A percentile compares a stretch with the other conserved stretches of the same genome.
Evolutionary conservation across 495 filamentous ascomycete genomes (phyloP).

Genomic region (Lophium mytilinum): DNA sequence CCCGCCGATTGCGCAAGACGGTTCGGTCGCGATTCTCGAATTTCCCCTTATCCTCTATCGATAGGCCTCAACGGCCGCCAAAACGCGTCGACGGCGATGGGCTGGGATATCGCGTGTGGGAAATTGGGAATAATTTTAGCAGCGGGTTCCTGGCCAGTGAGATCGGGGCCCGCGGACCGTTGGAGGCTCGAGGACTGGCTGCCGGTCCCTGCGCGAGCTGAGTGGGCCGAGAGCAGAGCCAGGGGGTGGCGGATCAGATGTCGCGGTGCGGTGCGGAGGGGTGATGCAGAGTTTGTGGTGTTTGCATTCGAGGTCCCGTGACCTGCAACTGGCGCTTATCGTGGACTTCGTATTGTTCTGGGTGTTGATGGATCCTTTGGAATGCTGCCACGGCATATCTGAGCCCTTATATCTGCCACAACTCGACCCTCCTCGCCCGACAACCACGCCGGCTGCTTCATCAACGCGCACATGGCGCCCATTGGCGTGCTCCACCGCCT

Average conservation of each 20-base stretch:
- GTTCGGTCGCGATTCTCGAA: conserved; percentile 7
- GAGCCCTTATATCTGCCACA: too few relatives aligned
- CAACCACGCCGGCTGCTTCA: background rate
- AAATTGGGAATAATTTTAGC: conserved; percentile 21
- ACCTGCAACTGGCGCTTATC: too few relatives aligned
- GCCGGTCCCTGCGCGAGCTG: background rate
- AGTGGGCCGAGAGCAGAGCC: background rate
- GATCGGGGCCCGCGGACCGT: background rate
- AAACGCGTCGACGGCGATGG: conserved; percentile 14
- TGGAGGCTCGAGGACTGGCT: background rate
- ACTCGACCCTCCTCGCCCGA: too few relatives aligned
- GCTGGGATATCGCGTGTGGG: background rate
- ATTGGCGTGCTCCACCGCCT: conserved; percentile 32
- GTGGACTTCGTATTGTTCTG: background rate
- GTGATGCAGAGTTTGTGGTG: background rate
- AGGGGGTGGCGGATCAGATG: conserved; percentile 12
- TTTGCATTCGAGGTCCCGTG: background rate
- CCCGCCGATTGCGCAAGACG: conserved; percentile 10
- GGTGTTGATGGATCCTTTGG: background rate
- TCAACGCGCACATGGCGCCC: conserved; percentile 33
- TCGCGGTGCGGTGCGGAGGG: background rate
- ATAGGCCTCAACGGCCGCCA: conserved; percentile 8
- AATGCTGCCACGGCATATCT: too few relatives aligned
- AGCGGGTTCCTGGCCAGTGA: conserved; percentile 12
- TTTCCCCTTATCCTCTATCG: conserved; percentile 20